Base-by-base conservation (phyloP, 495 filamentous ascomycete genomes). In the Zalerion maritima region DNA sequence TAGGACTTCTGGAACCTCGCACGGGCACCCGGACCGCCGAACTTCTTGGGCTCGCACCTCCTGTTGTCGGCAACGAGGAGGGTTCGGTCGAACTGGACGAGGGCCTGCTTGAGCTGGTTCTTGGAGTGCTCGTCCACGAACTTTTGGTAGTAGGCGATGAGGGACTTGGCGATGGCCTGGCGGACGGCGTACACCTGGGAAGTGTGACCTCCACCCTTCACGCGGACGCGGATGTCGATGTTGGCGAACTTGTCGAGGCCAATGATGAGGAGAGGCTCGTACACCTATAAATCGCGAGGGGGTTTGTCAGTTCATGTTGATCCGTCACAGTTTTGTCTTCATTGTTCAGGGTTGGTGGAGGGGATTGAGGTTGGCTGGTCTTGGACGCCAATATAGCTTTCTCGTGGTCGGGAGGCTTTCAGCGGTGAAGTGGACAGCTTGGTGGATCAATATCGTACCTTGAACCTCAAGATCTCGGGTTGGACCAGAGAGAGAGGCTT, bases 121-220 rank as follows among this genome's bases (percentile, higher is more conserved):
- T 97, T 97, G 67, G 79, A 78, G 75, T 96, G 83, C 78, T 97
- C 89, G 55, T 97, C 89, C 60, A 97, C 82, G 67, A 76, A 97
- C 70, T 97, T 97, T 74, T 94, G 89, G 79, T 94, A 96, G 79
- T 96, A 97, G 60, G 89, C 86, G 51, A 97, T 81, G 43, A 92
- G 82, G 29, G 78, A 81, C 72, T 97, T 97, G 63, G 86, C 75
- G 60, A 97, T 96, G 42, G 91, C 87, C 71, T 97, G 89, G 47
- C 89, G 85, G 67, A 93, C 83, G 47, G 89, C 89, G 67, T 96
- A 97, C 63, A 97, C 73, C 62, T 96, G 89, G 14, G 89, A 96
- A 37, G 81, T 60, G 72, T 96, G 91, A 67, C 89, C 89, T 76
- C 89, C 89, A 59, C 89, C 89, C 43, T 77, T 70, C 50, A 97